A percentile compares a stretch with the other conserved stretches of the same genome.
Conservation (phyloP, 2,329 filamentous ascomycete genomes). For the Orbilia oligospora region DNA sequence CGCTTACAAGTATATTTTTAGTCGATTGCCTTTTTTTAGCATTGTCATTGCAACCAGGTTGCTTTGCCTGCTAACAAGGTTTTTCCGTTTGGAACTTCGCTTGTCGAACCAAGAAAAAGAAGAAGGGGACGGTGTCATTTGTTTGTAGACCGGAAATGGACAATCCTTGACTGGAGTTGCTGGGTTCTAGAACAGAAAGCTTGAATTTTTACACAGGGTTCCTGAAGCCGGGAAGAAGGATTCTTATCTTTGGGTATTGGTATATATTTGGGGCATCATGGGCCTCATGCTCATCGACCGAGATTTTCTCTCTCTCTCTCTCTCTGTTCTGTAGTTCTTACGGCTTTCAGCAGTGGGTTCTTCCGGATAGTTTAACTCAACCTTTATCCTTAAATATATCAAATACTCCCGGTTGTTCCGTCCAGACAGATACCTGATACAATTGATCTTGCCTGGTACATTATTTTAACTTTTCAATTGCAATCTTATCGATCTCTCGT, state of each 20-base stretch:
- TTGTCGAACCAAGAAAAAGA: constrained; percentile 10
- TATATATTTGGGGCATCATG: constrained; percentile 29
- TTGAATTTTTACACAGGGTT: constrained; percentile 23
- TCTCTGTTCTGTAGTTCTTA: too few relatives aligned
- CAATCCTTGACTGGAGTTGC: constrained; percentile 1
- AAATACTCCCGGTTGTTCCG: too few relatives aligned
- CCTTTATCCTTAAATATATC: too few relatives aligned
- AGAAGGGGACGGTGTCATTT: neutral
- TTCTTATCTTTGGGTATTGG: neutral
- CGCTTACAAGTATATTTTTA: constrained; percentile 53
- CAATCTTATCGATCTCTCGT: too few relatives aligned
- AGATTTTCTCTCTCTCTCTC: neutral
- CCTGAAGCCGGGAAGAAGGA: neutral
- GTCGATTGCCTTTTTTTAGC: constrained; percentile 13
- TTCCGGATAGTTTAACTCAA: too few relatives aligned
- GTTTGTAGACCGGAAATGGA: constrained; percentile 26
- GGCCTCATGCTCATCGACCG: neutral
- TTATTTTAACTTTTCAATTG: too few relatives aligned
- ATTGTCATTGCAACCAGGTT: neutral
- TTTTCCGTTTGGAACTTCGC: constrained; percentile 21
- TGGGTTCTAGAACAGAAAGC: constrained; percentile 45
- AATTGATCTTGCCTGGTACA: too few relatives aligned
- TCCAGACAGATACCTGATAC: too few relatives aligned
- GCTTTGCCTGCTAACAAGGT: constrained; percentile 35
- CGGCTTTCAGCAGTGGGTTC: too few relatives aligned